Evolutionary conservation across 225 moss, liverwort and hornwort genomes (phyloP).

Genomic region (Marchantia paleacea): DNA sequence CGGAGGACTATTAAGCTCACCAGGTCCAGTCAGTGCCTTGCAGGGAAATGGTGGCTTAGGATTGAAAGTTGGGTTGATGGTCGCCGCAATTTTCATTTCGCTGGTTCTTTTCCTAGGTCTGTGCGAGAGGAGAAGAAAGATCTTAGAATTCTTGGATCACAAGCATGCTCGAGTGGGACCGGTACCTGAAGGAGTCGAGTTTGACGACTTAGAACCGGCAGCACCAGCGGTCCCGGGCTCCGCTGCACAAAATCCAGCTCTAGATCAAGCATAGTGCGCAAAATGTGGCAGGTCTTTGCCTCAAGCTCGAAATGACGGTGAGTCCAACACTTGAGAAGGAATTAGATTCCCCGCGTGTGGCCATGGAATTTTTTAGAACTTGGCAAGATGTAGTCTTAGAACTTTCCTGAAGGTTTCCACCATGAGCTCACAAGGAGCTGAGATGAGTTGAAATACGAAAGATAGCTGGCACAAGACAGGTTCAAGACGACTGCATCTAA

Average conservation of each 20-base stretch:
- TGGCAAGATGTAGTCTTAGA: neutral
- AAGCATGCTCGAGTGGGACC: conserved; percentile 8
- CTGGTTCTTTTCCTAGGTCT: neutral
- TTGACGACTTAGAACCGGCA: neutral
- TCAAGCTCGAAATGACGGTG: no score
- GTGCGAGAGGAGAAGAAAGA: conserved; percentile 10
- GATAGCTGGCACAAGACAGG: no score
- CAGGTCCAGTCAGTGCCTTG: neutral
- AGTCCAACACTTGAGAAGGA: neutral
- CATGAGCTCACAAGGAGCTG: no score
- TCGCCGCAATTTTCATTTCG: neutral
- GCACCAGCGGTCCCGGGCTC: neutral
- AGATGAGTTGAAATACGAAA: no score
- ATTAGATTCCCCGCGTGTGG: neutral
- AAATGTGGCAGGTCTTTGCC: no score
- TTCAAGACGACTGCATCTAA: no score
- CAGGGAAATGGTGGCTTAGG: neutral
- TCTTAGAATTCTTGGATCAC: neutral
- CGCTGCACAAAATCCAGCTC: neutral
- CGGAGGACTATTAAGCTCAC: neutral
- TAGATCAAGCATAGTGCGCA: neutral
- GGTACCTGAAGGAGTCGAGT: neutral
- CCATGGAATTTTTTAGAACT: neutral
- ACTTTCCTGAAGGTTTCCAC: neutral
- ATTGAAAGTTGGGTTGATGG: neutral